Conservation (phyloP, 129 eudicot genomes). For the Pseudognaphalium luteoalbum region DNA sequence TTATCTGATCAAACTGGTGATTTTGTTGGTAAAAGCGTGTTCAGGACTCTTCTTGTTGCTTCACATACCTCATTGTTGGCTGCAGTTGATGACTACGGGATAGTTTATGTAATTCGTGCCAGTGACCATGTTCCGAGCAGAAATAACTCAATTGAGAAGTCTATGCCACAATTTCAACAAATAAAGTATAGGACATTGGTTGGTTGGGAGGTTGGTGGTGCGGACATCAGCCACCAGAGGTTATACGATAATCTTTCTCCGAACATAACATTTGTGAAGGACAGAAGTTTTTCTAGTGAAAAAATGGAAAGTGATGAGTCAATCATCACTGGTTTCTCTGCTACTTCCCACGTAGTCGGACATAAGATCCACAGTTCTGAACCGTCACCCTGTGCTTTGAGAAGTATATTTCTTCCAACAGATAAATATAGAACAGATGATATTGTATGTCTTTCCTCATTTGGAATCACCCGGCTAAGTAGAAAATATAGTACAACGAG, state of each 20-base stretch:
- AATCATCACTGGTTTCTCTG: conserved; percentile 43
- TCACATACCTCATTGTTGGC: conserved; percentile 68
- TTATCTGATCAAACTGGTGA: conserved; percentile 23
- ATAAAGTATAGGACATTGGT: conserved; percentile 52
- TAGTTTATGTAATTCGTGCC: conserved; percentile 52
- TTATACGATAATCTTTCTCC: conserved; percentile 37
- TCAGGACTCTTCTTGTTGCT: conserved; percentile 61
- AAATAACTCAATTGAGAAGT: conserved; percentile 37
- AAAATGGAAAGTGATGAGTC: conserved; percentile 34
- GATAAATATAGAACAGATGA: conserved; percentile 47
- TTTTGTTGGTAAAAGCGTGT: conserved; percentile 42
- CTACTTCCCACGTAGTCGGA: conserved; percentile 29
- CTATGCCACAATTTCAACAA: conserved; percentile 42
- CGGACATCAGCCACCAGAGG: conserved; percentile 79
- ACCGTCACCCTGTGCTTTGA: conserved; percentile 30
- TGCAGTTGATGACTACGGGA: conserved; percentile 72
- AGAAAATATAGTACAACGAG: conserved; percentile 33
- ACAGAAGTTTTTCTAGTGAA: conserved; percentile 27
- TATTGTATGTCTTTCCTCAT: conserved; percentile 64
- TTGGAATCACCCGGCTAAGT: conserved; percentile 73
- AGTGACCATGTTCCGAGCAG: conserved; percentile 46
- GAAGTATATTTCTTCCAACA: conserved; percentile 71
- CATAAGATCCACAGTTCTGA: conserved; percentile 31
- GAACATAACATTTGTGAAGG: conserved; percentile 21
- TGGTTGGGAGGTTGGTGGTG: conserved; percentile 80